Base-by-base conservation (phyloP, 805 yeast genomes). In the Pichia exigua region DNA sequence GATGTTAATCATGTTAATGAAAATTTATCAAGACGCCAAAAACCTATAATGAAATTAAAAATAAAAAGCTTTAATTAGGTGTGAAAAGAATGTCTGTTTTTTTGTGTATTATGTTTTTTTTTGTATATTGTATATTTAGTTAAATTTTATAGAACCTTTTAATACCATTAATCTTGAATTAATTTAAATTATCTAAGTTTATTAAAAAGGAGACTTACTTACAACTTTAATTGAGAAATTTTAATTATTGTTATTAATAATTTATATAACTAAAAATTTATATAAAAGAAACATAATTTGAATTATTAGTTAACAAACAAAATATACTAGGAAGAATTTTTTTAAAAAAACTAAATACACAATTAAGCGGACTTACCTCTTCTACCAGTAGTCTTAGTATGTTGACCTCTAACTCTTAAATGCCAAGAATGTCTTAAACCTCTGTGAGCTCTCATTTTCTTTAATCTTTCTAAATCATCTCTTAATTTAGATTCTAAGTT, bases 371-470 rank as follows among this genome's bases (percentile, higher is more conserved):
- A 74, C 79, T 75, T 78, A 69, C 84, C 84, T 71, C 96, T 91
- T 83, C 99, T 90, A 77, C 97, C 95, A 70, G 99, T 94, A 76
- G 99, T 92, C 87, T 94, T 94, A 85, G 99, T 94, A 83, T 94
- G 99, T 84, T 94, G 99, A 82, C 99, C 99, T 85, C 99, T 90
- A 78, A 95, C 99, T 83, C 94, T 94, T 76, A 94, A 82, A 76
- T 97, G 97, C 98, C 97, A 94, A 92, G 85, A 91, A 84, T 94
- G 99, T 86, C 99, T 90, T 78, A 94, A 86, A 92, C 99, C 99
- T 81, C 98, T 85, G 94, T 94, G 99, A 73, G 98, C 82, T 85
- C 99, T 95, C 87, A 95, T 94, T 82, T 94, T 94, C 96, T 95
- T 95, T 79, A 94, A 83, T 85, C 98, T 92, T 83, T 94, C 99